Evolutionary conservation across 768 basidiomycete genomes (phyloP).

Genomic region (Daedalea quercina): DNA sequence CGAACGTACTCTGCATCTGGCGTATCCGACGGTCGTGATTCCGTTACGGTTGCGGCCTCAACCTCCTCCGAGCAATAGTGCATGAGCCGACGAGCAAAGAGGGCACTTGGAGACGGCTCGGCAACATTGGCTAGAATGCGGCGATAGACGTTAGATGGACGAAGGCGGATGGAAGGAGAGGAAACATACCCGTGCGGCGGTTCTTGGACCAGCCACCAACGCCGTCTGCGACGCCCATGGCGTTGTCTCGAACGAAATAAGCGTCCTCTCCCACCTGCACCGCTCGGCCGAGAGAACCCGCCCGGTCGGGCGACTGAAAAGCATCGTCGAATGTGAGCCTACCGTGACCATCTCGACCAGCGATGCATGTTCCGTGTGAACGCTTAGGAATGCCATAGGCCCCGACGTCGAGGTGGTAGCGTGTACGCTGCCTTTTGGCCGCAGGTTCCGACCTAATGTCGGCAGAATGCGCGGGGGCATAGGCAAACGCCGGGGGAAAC

Average conservation of each 20-base stretch:
- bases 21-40: not conserved
- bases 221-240: constrained; percentile 92
- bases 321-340: constrained; percentile 8
- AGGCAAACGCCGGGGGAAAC: constrained; percentile 26
- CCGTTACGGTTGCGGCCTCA: constrained; percentile 11
- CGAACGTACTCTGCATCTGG: constrained; percentile 8
- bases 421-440: constrained; percentile 24
- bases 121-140: constrained; percentile 8
- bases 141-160: not conserved
- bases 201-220: constrained; percentile 89
- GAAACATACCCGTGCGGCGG: constrained; percentile 28
- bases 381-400: constrained; percentile 83
- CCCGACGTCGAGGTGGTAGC: constrained; percentile 62
- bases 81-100: constrained; percentile 79
- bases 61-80: constrained; percentile 73
- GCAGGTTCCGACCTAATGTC: constrained; percentile 9
- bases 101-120: constrained; percentile 39
- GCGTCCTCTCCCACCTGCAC: constrained; percentile 91
- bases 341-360: constrained; percentile 19
- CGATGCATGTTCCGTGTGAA: constrained; percentile 15
- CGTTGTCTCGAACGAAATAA: constrained; percentile 75
- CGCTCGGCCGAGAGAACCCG: constrained; percentile 39
- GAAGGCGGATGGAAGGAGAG: constrained; percentile 1
- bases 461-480: constrained; percentile 6
- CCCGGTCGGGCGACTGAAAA: not conserved